phyloP scores from a whole-genome alignment of 163 green algal genomes.

The Scenedesmus sp. region DNA sequence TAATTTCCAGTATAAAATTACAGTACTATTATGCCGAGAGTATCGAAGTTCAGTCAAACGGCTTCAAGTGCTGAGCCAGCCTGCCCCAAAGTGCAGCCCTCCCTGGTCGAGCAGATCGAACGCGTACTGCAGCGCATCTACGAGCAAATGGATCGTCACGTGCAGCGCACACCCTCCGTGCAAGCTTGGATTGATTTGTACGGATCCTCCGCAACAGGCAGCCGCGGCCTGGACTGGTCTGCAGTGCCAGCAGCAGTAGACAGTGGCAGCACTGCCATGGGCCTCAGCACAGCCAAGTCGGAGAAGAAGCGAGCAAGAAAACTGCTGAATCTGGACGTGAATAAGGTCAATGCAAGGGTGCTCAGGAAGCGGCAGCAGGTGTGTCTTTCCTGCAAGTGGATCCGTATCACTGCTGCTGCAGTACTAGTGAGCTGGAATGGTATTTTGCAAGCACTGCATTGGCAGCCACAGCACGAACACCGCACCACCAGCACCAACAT shows the following conservation, averaged over 20 bases:
- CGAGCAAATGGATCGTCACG: neutral
- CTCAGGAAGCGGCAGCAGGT: conserved; percentile 66
- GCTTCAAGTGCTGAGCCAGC: neutral
- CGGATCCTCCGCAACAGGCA: neutral
- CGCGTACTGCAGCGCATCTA: neutral
- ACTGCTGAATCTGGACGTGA: neutral
- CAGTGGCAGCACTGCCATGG: conserved; percentile 32
- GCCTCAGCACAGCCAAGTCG: conserved; percentile 22
- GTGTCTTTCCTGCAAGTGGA: neutral
- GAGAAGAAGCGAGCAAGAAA: conserved; percentile 30
- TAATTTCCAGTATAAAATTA: neutral
- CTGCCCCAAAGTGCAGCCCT: neutral
- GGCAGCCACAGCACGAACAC: neutral
- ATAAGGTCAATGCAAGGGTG: conserved; percentile 48
- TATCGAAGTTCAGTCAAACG: neutral
- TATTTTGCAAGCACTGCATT: neutral
- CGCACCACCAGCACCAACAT: neutral
- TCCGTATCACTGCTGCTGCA: conserved; percentile 5
- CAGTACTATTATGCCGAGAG: neutral
- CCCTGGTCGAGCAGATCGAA: conserved; percentile 32
- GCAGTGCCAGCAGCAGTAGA: conserved; percentile 37
- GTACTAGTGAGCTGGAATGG: neutral
- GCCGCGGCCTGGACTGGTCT: conserved; percentile 34
- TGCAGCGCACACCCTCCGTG: neutral
- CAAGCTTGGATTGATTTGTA: neutral